These are phyloP conservation scores for Nitzschia sp. DNA, from an alignment of 108 stramenopile genomes.

Conservation along the genomic window DNA sequence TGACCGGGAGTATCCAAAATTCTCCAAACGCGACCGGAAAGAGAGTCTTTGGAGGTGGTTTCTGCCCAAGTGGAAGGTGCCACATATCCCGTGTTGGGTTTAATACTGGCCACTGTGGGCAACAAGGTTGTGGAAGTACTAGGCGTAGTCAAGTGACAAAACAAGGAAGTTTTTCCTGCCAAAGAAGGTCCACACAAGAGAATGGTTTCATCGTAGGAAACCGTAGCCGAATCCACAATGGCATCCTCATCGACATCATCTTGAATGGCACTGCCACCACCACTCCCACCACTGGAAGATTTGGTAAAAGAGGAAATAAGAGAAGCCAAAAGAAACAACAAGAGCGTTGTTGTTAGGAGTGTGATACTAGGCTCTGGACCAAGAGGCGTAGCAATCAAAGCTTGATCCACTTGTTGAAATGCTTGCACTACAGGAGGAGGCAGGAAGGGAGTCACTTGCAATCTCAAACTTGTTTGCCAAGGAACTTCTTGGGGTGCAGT, in stretches of 20 bases:
- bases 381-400: slow-evolving; percentile 31
- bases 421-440: slow-evolving; percentile 51
- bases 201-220: slow-evolving; percentile 39
- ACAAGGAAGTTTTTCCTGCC: slow-evolving; percentile 51
- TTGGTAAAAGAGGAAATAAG: background rate
- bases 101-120: slow-evolving; percentile 61
- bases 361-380: slow-evolving; percentile 43
- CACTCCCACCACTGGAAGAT: slow-evolving; percentile 7
- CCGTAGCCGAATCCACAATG: slow-evolving; percentile 10
- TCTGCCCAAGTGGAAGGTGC: background rate
- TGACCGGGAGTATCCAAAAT: slow-evolving; percentile 78
- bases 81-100: slow-evolving; percentile 58
- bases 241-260: slow-evolving; percentile 34
- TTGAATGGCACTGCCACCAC: slow-evolving; percentile 30
- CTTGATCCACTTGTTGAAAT: slow-evolving; percentile 41
- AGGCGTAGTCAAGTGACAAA: slow-evolving; percentile 24
- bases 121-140: background rate
- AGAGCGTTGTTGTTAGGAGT: slow-evolving; percentile 20
- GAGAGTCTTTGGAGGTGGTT: background rate
- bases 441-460: slow-evolving; percentile 41
- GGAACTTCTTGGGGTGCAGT: background rate
- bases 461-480: background rate
- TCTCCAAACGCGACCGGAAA: slow-evolving; percentile 20
- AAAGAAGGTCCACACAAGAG: slow-evolving; percentile 45
- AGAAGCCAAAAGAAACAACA: slow-evolving; percentile 2